Conservation (phyloP, 108 stramenopile genomes). For the Nannochloropsis salina region DNA sequence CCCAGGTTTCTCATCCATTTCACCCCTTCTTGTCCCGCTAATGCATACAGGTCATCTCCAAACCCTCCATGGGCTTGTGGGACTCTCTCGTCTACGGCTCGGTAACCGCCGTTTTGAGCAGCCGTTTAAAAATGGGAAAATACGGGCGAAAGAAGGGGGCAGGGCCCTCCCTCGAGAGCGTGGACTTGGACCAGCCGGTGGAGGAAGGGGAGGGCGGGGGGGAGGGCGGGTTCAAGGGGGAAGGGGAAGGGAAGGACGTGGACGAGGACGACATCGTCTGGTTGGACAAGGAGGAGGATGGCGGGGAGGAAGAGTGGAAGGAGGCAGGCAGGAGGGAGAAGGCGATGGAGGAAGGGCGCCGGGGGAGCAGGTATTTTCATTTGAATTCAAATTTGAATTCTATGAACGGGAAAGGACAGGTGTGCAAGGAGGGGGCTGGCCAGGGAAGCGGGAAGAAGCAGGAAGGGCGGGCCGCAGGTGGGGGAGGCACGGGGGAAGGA, state of each 20-base stretch:
- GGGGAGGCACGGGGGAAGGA: not conserved
- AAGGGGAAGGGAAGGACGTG: not conserved
- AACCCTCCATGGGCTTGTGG: not conserved
- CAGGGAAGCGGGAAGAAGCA: not conserved
- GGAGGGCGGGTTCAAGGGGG: no score
- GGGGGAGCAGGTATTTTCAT: no score
- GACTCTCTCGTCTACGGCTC: not conserved
- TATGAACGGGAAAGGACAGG: no score
- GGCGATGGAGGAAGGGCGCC: not conserved
- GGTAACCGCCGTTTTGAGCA: not conserved
- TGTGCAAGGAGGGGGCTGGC: not conserved
- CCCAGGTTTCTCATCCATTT: not conserved
- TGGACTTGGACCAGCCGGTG: not conserved
- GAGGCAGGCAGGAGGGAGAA: not conserved
- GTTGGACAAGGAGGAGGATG: not conserved
- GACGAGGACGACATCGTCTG: not conserved
- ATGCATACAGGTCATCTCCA: not conserved
- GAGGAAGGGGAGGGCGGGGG: not conserved
- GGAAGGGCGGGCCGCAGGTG: not conserved
- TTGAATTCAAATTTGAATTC: no score
- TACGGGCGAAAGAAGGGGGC: not conserved
- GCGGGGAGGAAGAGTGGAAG: not conserved
- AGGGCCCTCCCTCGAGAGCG: not conserved
- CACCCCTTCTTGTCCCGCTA: not conserved
- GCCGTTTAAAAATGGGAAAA: not conserved